Base-by-base conservation (phyloP, 305 asterid species). In the Lippia alba region DNA sequence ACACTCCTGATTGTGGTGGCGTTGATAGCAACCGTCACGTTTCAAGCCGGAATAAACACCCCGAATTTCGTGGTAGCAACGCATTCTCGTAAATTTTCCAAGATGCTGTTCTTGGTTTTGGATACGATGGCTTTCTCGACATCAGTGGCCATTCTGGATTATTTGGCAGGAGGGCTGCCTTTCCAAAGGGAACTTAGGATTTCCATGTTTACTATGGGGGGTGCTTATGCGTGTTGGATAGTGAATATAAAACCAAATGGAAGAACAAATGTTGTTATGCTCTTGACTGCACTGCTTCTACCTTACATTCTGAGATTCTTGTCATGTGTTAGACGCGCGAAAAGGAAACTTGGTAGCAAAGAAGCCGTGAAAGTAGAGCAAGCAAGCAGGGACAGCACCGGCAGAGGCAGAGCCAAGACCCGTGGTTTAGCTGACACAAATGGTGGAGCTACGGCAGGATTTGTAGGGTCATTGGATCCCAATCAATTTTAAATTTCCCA, bases 111-210 rank as follows among this genome's bases (percentile, higher is more conserved):
- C 14, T 32, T 64, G 69, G 30, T 64, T 10, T 39, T 44, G 3
- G 48, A 46, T 45, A 45, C 69, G 0, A 40, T 64, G 1, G 57
- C 69, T 3, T 56, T 64, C 49, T 14, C 57, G 11, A 24, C 57
- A 0, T 56, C 69, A 5, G 14, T 8, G 2, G 48, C 57, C 57
- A 64, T 64, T 18, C 12, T 46, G 8, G 69, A 64, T 64, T 64
- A 64, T 64, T 19, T 64, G 8, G 48, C 45, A 1, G 57, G n/a
- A 4, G 69, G 69, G 3, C 9, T 48, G 45, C 69, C 69, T 6
- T 64, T 64, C 9, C 69, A 64, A 6, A 46, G 57, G 46, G 69
- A 64, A 56, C 69, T 64, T n/a, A 55, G 69, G 7, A 56, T 64
- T 19, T 46, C 69, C 57, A 48, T 48, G 14, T 64, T 0, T 1